Evolutionary conservation across 768 basidiomycete species (phyloP).

Genomic region (Roridomyces roridus): DNA sequence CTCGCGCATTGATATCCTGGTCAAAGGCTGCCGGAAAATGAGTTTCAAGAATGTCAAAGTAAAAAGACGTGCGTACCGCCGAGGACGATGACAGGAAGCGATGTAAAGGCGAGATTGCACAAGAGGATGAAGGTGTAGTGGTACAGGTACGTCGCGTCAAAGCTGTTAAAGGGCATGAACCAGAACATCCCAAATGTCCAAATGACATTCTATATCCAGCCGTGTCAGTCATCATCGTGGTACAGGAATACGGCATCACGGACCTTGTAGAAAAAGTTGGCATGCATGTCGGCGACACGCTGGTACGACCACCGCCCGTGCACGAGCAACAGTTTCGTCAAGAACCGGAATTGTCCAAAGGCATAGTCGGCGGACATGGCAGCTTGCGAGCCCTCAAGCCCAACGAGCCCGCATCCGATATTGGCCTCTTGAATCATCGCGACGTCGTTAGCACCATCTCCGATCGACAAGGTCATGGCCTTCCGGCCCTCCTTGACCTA

Average conservation of each 20-base stretch:
- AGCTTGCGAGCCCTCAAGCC: slow-evolving; percentile 95
- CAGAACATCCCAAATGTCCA: slow-evolving; percentile 96
- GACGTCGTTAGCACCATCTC: slow-evolving; percentile 97
- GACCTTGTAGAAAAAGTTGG: slow-evolving; percentile 99
- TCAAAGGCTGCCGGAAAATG: slow-evolving; percentile 72
- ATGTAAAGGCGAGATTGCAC: slow-evolving; percentile 93
- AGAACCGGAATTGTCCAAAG: slow-evolving; percentile 94
- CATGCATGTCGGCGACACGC: slow-evolving; percentile 95
- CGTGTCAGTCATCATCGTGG: too few species aligned
- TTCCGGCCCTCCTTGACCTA: slow-evolving; percentile 95
- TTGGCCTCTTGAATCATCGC: slow-evolving; percentile 99
- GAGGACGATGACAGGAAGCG: slow-evolving; percentile 87
- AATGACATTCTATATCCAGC: slow-evolving; percentile 71
- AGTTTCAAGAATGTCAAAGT: slow-evolving; percentile 13
- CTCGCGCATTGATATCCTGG: slow-evolving; percentile 91
- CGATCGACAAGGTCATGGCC: slow-evolving; percentile 96
- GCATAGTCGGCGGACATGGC: slow-evolving; percentile 99
- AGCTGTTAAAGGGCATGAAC: slow-evolving; percentile 93
- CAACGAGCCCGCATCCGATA: slow-evolving; percentile 92
- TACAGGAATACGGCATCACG: slow-evolving; percentile 17
- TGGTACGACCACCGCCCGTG: slow-evolving; percentile 98
- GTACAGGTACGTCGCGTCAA: slow-evolving; percentile 94
- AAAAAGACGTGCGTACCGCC: slow-evolving; percentile 63
- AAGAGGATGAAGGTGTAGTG: slow-evolving; percentile 94
- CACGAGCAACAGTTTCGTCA: slow-evolving; percentile 89